Percentiles rank a stretch among this genome's conserved stretches.
phyloP scores from a whole-genome alignment of 225 moss, liverwort and hornwort species.

The Sphagnum tenellum region DNA sequence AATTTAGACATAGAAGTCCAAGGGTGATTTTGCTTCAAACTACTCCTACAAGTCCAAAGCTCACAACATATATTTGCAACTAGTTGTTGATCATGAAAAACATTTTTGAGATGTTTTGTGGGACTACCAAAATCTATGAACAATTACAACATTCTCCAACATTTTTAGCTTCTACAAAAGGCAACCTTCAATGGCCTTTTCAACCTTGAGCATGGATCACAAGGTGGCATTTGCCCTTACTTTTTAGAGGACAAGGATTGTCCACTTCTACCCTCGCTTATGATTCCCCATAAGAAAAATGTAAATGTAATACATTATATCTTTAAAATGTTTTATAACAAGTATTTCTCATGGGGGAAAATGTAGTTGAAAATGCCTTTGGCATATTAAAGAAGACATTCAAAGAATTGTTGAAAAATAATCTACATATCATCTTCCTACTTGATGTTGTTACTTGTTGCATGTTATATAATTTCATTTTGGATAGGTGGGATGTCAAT shows the following conservation, averaged over 20 bases:
- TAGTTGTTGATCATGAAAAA: neutral
- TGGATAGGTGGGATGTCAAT: no score
- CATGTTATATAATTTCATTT: no score
- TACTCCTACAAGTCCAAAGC: neutral
- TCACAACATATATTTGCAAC: neutral
- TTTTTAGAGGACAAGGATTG: neutral
- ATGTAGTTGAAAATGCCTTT: neutral
- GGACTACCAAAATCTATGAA: neutral
- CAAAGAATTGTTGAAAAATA: neutral
- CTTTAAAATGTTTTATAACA: neutral
- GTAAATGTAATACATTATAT: neutral
- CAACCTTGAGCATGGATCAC: neutral
- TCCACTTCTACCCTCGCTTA: neutral
- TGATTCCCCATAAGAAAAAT: neutral
- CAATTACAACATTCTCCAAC: neutral
- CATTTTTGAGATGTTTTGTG: neutral
- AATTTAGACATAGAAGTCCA: neutral
- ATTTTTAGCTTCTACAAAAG: neutral
- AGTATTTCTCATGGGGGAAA: neutral
- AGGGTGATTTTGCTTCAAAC: neutral
- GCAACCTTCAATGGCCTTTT: neutral
- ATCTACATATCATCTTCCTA: neutral
- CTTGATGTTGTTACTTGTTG: neutral
- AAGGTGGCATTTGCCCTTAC: neutral
- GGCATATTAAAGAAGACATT: neutral